Percentiles rank a stretch among this genome's conserved stretches.
Evolutionary conservation across 345 rosid genomes (phyloP).

Genomic region (Anastatica hierochuntica): DNA sequence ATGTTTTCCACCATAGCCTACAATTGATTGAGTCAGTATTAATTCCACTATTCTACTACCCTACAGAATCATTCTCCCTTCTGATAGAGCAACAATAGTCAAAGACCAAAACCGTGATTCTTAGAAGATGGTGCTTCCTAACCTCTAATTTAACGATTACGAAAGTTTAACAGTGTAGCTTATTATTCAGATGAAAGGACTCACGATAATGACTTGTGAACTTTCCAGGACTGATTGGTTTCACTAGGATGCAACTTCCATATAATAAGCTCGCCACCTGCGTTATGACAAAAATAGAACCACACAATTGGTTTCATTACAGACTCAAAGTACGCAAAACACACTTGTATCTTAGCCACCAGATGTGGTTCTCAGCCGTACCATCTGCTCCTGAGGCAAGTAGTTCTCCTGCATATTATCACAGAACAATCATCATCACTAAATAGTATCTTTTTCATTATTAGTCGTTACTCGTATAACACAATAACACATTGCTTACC

Average conservation of each 20-base stretch:
- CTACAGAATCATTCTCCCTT: too few species aligned
- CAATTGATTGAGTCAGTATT: too few species aligned
- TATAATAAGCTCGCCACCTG: slow-evolving; percentile 87
- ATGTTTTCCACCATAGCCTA: too few species aligned
- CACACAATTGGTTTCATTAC: neutral
- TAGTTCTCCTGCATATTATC: slow-evolving; percentile 54
- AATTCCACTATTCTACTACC: too few species aligned
- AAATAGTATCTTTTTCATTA: too few species aligned
- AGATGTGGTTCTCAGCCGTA: slow-evolving; percentile 18
- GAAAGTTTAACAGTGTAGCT: neutral
- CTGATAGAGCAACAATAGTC: too few species aligned
- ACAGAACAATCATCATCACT: neutral
- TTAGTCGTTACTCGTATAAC: too few species aligned
- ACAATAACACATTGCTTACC: slow-evolving; percentile 41
- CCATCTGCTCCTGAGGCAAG: slow-evolving; percentile 99
- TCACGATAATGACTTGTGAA: slow-evolving; percentile 68
- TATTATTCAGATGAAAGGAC: slow-evolving; percentile 15
- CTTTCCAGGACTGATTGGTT: slow-evolving; percentile 80
- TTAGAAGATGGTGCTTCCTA: too few species aligned
- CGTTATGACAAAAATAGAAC: neutral
- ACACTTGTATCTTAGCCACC: neutral
- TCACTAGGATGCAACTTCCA: slow-evolving; percentile 76
- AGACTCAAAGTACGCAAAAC: neutral
- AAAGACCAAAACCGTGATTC: too few species aligned
- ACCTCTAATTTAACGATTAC: neutral